phyloP scores from a whole-genome alignment of 192 early-diverging fungal genomes.

The Podila horticola region DNA sequence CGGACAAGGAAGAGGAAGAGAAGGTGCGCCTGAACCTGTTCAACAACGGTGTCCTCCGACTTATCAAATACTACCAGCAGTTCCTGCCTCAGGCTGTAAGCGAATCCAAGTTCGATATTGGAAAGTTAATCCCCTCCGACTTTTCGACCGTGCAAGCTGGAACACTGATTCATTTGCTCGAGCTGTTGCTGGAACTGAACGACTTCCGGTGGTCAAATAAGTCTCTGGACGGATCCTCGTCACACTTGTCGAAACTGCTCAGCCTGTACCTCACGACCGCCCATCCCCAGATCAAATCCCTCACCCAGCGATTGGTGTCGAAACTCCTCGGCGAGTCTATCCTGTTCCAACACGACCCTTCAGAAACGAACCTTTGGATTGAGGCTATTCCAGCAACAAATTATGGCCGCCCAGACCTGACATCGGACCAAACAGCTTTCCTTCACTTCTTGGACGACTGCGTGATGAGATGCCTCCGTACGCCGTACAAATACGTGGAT shows the following conservation, averaged over 20 bases:
- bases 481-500: slow-evolving; percentile 73
- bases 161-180: slow-evolving; percentile 68
- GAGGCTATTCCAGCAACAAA: slow-evolving; percentile 59
- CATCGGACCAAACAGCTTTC: slow-evolving; percentile 45
- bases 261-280: slow-evolving; percentile 61
- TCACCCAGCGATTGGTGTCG: slow-evolving; percentile 55
- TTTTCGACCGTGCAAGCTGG: slow-evolving; percentile 60
- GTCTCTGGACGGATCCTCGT: slow-evolving; percentile 55
- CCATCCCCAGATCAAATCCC: slow-evolving; percentile 53
- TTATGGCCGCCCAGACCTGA: slow-evolving; percentile 31
- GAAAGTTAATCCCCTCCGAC: slow-evolving; percentile 77
- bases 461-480: slow-evolving; percentile 63
- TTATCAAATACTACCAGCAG: slow-evolving; percentile 75
- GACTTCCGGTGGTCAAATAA: slow-evolving; percentile 81
- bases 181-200: slow-evolving; percentile 64
- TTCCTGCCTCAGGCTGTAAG: slow-evolving; percentile 70
- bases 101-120: slow-evolving; percentile 78
- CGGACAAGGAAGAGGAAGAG: slow-evolving; percentile 53
- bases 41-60: slow-evolving; percentile 63
- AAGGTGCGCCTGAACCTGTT: slow-evolving; percentile 50
- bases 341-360: slow-evolving; percentile 65
- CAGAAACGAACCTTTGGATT: slow-evolving; percentile 68
- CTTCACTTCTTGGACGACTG: slow-evolving; percentile 76
- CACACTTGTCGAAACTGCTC: slow-evolving; percentile 65
- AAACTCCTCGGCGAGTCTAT: slow-evolving; percentile 64